These are phyloP conservation scores for Rhodosporidiobolus odoratus DNA, from an alignment of 768 basidiomycete species.

Conservation along the genomic window DNA sequence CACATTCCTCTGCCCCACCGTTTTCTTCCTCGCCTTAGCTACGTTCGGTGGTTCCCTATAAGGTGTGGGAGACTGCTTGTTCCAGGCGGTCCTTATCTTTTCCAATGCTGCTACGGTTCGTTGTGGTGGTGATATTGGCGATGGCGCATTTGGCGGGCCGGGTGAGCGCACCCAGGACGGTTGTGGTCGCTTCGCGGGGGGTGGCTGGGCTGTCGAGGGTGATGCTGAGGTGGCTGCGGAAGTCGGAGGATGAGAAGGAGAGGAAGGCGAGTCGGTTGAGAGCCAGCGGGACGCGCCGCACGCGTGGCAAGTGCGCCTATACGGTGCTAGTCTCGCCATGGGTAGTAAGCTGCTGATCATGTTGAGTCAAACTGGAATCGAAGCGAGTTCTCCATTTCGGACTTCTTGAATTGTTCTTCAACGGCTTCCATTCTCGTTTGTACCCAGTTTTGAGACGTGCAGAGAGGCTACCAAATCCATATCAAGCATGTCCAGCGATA, in stretches of 20 bases:
- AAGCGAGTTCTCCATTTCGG: too few species aligned
- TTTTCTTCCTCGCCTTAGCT: constrained; percentile 12
- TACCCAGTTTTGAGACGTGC: too few species aligned
- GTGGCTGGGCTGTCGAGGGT: not conserved
- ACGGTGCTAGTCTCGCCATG: not conserved
- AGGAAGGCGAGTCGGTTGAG: not conserved
- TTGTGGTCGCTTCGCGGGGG: not conserved
- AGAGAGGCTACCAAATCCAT: too few species aligned
- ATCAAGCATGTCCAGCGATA: too few species aligned
- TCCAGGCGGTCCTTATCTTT: not conserved
- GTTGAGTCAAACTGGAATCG: too few species aligned
- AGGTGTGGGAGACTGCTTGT: too few species aligned
- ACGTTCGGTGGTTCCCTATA: constrained; percentile 13
- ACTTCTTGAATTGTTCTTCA: too few species aligned
- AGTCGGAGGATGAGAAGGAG: not conserved
- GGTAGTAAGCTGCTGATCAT: too few species aligned
- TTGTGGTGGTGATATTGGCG: not conserved
- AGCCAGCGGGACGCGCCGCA: not conserved
- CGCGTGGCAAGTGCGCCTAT: not conserved
- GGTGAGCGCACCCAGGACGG: not conserved
- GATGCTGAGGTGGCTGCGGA: not conserved
- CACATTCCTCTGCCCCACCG: constrained; percentile 20
- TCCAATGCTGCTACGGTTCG: too few species aligned
- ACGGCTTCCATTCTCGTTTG: too few species aligned
- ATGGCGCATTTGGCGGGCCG: not conserved